Evolutionary conservation across 768 basidiomycete species (phyloP).

Genomic region (Boletales sp.): DNA sequence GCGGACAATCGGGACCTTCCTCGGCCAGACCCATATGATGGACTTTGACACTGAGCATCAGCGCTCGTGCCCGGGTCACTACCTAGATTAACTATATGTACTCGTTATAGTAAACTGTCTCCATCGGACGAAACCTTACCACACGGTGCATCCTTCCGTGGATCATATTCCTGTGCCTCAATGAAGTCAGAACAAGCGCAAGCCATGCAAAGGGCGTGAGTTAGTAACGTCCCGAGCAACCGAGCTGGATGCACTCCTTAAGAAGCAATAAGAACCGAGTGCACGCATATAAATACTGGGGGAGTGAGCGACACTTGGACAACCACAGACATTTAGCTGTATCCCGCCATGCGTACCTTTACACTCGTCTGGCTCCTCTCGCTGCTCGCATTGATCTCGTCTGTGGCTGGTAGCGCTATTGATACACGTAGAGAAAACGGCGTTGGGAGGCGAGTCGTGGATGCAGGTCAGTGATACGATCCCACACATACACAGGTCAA

Average conservation of each 20-base stretch:
- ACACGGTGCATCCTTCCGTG: neutral
- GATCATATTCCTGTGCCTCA: constrained; percentile 4
- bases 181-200: no score
- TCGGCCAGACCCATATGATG: constrained; percentile 30
- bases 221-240: no score
- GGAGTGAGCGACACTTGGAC: neutral
- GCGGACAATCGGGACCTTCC: constrained; percentile 26
- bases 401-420: constrained; percentile 2
- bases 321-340: neutral
- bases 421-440: neutral
- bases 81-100: neutral
- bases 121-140: neutral
- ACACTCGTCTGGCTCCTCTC: constrained; percentile 8
- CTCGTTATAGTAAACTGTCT: neutral
- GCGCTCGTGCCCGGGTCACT: neutral
- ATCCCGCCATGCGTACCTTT: constrained; percentile 10
- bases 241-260: no score
- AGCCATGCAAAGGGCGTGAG: no score
- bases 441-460: neutral
- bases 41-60: constrained; percentile 16
- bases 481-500: neutral
- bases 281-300: constrained; percentile 10
- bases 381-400: constrained; percentile 10
- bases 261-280: no score
- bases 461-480: constrained; percentile 6